A percentile compares a stretch with the other conserved stretches of the same genome.
Evolutionary conservation across 2,329 filamentous ascomycete species (phyloP).

Genomic region (Colletotrichum brevisporum): DNA sequence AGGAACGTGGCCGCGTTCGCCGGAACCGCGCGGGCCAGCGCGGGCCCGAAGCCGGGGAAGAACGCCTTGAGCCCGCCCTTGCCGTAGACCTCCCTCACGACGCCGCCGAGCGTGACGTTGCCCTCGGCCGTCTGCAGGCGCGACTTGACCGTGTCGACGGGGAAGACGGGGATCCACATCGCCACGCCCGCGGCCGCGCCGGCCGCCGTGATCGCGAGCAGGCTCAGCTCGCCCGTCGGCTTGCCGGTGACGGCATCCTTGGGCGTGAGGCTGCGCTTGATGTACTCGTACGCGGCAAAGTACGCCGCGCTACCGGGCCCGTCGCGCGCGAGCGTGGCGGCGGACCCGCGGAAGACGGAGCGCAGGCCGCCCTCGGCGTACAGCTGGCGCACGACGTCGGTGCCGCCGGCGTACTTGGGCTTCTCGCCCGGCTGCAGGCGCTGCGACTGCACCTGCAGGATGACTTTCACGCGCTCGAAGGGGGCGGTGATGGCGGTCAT

Average conservation of each 20-base stretch:
- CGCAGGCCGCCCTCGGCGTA: slow-evolving; percentile 92
- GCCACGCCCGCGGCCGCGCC: slow-evolving; percentile 93
- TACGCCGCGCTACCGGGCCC: slow-evolving; percentile 94
- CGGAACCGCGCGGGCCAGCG: slow-evolving; percentile 91
- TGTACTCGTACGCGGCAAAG: slow-evolving; percentile 96
- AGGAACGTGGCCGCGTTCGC: slow-evolving; percentile 97
- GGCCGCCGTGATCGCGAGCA: slow-evolving; percentile 86
- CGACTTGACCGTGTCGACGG: slow-evolving; percentile 96
- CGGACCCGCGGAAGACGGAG: slow-evolving; percentile 91
- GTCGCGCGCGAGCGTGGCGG: slow-evolving; percentile 93
- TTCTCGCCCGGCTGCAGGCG: slow-evolving; percentile 92
- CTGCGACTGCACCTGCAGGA: slow-evolving; percentile 97
- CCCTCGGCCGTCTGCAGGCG: slow-evolving; percentile 92
- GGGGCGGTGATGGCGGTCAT: slow-evolving; percentile 99
- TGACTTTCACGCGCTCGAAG: slow-evolving; percentile 98
- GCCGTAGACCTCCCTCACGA: slow-evolving; percentile 85
- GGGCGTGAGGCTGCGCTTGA: slow-evolving; percentile 90
- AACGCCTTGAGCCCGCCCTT: slow-evolving; percentile 90
- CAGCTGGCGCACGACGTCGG: slow-evolving; percentile 93
- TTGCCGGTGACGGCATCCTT: slow-evolving; percentile 81
- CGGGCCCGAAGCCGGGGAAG: slow-evolving; percentile 96
- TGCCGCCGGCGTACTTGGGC: slow-evolving; percentile 87
- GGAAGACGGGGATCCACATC: slow-evolving; percentile 99
- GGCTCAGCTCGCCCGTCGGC: slow-evolving; percentile 81
- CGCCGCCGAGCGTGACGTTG: slow-evolving; percentile 83